phyloP scores from a whole-genome alignment of 768 basidiomycete genomes.

The Coprinopsis marcescibilis region DNA sequence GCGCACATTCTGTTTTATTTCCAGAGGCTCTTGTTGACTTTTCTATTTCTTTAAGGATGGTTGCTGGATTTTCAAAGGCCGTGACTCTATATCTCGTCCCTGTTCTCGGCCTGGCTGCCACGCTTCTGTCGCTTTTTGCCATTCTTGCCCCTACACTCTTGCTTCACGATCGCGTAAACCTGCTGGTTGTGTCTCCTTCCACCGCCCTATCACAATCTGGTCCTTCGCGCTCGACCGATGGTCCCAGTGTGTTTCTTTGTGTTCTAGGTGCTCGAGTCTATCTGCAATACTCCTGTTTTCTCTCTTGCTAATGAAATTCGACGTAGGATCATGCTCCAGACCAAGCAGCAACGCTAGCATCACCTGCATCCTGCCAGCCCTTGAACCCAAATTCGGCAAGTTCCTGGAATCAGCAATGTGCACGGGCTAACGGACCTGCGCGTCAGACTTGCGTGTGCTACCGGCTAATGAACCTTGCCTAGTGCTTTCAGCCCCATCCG shows the following conservation, averaged over 20 bases:
- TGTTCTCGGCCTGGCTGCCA: constrained; percentile 56
- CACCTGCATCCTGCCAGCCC: constrained; percentile 49
- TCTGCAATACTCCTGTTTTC: neutral
- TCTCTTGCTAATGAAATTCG: neutral
- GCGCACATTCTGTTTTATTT: neutral
- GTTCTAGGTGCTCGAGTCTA: constrained; percentile 56
- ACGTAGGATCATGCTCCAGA: constrained; percentile 63
- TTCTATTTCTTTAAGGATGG: constrained; percentile 41
- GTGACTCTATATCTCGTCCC: constrained; percentile 65
- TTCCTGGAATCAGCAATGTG: constrained; percentile 4
- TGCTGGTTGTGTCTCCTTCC: constrained; percentile 61
- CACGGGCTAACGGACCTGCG: neutral
- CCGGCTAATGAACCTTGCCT: constrained; percentile 50
- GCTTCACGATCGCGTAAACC: constrained; percentile 55
- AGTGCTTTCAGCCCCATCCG: constrained; percentile 53
- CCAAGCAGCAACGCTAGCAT: constrained; percentile 40
- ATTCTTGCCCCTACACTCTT: constrained; percentile 62
- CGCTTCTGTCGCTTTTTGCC: constrained; percentile 60
- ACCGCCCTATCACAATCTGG: constrained; percentile 27
- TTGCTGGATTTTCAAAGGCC: constrained; percentile 63
- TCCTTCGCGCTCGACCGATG: constrained; percentile 41
- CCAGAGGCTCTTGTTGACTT: neutral
- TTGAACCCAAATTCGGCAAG: constrained; percentile 61
- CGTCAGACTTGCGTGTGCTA: constrained; percentile 58
- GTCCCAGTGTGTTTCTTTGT: constrained; percentile 64